Evolutionary conservation across 2,329 filamentous ascomycete species (phyloP).

Genomic region (Daldinia eschscholtzii): DNA sequence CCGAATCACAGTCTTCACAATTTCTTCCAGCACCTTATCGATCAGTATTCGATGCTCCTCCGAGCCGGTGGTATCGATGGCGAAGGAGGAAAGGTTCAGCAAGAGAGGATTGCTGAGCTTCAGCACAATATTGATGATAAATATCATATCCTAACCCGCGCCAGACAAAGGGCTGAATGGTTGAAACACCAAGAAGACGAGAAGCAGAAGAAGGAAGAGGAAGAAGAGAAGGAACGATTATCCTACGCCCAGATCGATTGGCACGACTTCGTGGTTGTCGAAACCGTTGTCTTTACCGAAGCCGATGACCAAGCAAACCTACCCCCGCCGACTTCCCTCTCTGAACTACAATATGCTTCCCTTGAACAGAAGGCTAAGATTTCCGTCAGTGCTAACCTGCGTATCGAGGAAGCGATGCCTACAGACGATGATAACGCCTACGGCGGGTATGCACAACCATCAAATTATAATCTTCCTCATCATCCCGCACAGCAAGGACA

Average conservation of each 20-base stretch:
- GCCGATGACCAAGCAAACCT: slow-evolving; percentile 87
- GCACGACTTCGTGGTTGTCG: slow-evolving; percentile 96
- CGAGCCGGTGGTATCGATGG: slow-evolving; percentile 76
- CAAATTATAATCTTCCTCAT: slow-evolving; percentile 57
- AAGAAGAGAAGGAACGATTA: slow-evolving; percentile 82
- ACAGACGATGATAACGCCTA: slow-evolving; percentile 76
- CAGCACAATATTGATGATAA: slow-evolving; percentile 82
- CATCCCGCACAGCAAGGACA: slow-evolving; percentile 58
- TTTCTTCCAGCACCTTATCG: slow-evolving; percentile 91
- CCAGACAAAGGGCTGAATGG: slow-evolving; percentile 89
- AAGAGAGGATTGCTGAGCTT: slow-evolving; percentile 79
- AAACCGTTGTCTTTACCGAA: slow-evolving; percentile 93
- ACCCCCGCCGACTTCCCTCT: slow-evolving; percentile 87
- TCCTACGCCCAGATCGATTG: slow-evolving; percentile 91
- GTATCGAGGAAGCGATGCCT: slow-evolving; percentile 96
- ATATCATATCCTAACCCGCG: slow-evolving; percentile 81
- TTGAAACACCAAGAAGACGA: slow-evolving; percentile 85
- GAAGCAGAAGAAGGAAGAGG: slow-evolving; percentile 89
- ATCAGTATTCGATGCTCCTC: slow-evolving; percentile 89
- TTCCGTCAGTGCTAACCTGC: slow-evolving; percentile 82
- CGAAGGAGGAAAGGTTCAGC: slow-evolving; percentile 74
- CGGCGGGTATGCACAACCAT: slow-evolving; percentile 61
- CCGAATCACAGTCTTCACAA: slow-evolving; percentile 97
- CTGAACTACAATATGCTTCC: slow-evolving; percentile 92
- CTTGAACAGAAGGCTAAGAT: slow-evolving; percentile 95